These are phyloP conservation scores for Letharia columbiana DNA, from an alignment of 495 filamentous ascomycete species.

Conservation along the genomic window DNA sequence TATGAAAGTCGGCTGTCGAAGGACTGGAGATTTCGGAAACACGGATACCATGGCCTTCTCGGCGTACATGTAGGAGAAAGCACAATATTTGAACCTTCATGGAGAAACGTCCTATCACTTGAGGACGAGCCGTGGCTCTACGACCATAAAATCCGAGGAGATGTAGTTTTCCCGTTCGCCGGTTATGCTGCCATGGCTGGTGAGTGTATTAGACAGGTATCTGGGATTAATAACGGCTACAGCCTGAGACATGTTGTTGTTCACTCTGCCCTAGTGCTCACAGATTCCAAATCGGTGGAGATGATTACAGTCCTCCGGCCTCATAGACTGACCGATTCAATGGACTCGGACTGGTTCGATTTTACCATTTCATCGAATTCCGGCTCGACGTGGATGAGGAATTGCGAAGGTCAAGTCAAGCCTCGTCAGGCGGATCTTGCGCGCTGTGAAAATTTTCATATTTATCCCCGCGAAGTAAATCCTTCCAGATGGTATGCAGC, in stretches of 20 bases:
- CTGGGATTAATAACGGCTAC: conserved; percentile 29
- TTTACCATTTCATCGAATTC: conserved; percentile 38
- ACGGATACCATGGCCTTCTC: conserved; percentile 39
- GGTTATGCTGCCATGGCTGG: conserved; percentile 40
- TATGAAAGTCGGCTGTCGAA: conserved; percentile 38
- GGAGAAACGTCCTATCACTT: conserved; percentile 41
- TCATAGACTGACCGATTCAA: conserved; percentile 29
- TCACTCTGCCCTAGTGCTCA: conserved; percentile 38
- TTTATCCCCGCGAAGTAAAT: conserved; percentile 18
- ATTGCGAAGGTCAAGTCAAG: conserved; percentile 36
- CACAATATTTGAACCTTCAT: conserved; percentile 38
- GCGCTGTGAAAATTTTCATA: conserved; percentile 1
- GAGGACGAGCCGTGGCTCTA: conserved; percentile 41
- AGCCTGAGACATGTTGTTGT: conserved; percentile 38
- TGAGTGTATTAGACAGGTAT: conserved; percentile 35
- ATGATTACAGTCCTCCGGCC: conserved; percentile 36
- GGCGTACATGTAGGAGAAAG: conserved; percentile 36
- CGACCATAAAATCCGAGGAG: conserved; percentile 36
- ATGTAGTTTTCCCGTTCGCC: conserved; percentile 39
- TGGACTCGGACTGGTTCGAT: conserved; percentile 36
- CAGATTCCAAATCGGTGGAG: conserved; percentile 33
- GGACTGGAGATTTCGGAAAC: conserved; percentile 41
- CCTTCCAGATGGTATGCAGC: conserved; percentile 31
- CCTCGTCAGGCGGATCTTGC: not conserved
- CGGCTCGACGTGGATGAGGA: conserved; percentile 33